phyloP scores from a whole-genome alignment of 1,284 basidiomycete species.

The Tilletia caries region DNA sequence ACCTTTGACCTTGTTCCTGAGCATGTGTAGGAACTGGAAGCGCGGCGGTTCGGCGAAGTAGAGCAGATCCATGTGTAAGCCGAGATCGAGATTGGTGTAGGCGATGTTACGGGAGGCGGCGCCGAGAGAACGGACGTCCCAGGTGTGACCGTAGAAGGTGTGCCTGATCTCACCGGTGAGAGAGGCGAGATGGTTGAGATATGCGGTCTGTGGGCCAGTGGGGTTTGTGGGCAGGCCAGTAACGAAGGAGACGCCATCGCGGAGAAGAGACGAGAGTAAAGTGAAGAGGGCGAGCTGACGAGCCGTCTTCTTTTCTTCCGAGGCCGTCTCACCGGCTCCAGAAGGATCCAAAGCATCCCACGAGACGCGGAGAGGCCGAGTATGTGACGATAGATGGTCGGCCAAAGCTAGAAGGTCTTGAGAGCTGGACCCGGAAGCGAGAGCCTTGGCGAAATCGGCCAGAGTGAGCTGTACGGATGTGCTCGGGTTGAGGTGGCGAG shows the following conservation, averaged over 20 bases:
- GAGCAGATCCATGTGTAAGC: constrained; percentile 76
- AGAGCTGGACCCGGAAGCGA: constrained; percentile 44
- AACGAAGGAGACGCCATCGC: constrained; percentile 61
- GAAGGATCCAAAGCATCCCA: constrained; percentile 9
- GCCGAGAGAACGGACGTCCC: constrained; percentile 77
- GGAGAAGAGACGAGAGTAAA: constrained; percentile 52
- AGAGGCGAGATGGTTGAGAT: constrained; percentile 32
- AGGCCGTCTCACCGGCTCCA: not conserved
- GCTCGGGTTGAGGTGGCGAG: constrained; percentile 36
- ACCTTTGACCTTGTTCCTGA: constrained; percentile 68
- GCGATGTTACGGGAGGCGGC: constrained; percentile 78
- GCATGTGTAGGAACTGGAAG: constrained; percentile 85
- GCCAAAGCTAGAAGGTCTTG: constrained; percentile 15
- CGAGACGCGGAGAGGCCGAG: not conserved
- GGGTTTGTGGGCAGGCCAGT: constrained; percentile 61
- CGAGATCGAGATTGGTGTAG: constrained; percentile 85
- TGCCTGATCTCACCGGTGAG: constrained; percentile 69
- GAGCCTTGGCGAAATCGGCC: constrained; percentile 61
- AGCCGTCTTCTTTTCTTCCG: not conserved
- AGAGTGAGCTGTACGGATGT: constrained; percentile 57
- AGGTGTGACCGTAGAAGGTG: constrained; percentile 84
- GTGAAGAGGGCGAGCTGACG: constrained; percentile 47
- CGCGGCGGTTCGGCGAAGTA: constrained; percentile 66
- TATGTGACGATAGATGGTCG: constrained; percentile 5
- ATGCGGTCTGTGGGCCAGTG: constrained; percentile 35